Evolutionary conservation across 768 basidiomycete genomes (phyloP).

Genomic region (Coprinopsis marcescibilis): DNA sequence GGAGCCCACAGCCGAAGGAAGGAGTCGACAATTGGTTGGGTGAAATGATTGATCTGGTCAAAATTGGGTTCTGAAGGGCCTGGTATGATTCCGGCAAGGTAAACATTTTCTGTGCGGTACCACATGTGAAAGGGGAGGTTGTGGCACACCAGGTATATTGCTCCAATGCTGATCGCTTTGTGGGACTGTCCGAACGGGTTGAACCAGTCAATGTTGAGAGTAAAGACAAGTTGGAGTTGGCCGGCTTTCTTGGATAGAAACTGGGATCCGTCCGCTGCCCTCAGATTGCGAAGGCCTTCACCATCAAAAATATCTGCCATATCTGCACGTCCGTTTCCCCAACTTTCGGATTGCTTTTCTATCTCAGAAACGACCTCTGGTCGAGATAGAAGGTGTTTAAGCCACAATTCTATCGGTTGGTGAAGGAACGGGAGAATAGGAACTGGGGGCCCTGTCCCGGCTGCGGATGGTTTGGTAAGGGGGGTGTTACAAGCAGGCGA

Average conservation of each 20-base stretch:
- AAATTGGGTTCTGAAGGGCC: slow-evolving; percentile 19
- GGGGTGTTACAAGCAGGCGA: background rate
- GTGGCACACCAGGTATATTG: slow-evolving; percentile 23
- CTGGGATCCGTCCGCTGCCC: slow-evolving; percentile 7
- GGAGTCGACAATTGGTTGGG: slow-evolving; percentile 29
- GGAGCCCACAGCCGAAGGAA: slow-evolving; percentile 22
- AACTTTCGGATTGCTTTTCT: slow-evolving; percentile 8
- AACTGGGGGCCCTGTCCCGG: background rate
- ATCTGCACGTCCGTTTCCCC: background rate
- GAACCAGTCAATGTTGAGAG: slow-evolving; percentile 24
- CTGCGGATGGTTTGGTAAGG: background rate
- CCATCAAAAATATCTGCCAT: slow-evolving; percentile 2
- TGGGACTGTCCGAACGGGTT: slow-evolving; percentile 24
- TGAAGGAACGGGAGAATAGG: background rate
- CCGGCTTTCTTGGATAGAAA: slow-evolving; percentile 10
- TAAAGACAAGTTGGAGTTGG: slow-evolving; percentile 19
- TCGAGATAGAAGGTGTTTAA: background rate
- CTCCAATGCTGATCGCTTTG: slow-evolving; percentile 18
- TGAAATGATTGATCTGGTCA: slow-evolving; percentile 27
- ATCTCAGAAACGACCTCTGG: slow-evolving; percentile 14
- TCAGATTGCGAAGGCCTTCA: background rate
- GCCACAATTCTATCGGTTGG: background rate
- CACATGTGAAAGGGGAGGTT: slow-evolving; percentile 25
- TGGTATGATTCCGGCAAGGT: slow-evolving; percentile 17
- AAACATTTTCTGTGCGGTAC: slow-evolving; percentile 16